These are phyloP conservation scores for Clitoria ternatea DNA, from an alignment of 306 rosid species.

Conservation along the genomic window DNA sequence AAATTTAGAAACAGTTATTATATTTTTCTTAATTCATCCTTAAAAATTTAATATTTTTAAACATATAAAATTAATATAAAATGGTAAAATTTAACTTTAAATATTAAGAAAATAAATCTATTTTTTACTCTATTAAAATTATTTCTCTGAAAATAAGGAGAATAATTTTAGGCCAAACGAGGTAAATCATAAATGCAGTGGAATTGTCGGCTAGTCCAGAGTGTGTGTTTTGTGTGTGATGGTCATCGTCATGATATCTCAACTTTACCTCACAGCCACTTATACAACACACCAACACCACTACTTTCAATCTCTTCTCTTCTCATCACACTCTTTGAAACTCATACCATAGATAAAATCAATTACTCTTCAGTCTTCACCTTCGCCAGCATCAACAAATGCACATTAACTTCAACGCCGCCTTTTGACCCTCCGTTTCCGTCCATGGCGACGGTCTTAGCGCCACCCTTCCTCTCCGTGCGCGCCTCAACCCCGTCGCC, in stretches of 20 bases:
- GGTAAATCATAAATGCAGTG: neutral
- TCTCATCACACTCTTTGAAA: no score
- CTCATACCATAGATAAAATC: no score
- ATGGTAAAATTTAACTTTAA: no score
- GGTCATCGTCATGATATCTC: neutral
- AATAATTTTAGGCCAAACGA: neutral
- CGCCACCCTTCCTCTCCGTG: conserved; percentile 27
- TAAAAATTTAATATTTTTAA: no score
- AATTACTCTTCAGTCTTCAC: neutral
- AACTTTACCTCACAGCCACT: conserved; percentile 19
- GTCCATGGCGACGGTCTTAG: conserved; percentile 40
- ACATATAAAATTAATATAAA: no score
- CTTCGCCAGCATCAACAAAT: neutral
- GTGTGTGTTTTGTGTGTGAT: neutral
- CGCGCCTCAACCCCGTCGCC: conserved; percentile 18
- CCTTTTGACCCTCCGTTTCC: neutral
- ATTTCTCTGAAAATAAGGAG: no score
- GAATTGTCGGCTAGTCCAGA: neutral
- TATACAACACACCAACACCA: neutral
- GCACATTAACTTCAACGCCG: neutral
- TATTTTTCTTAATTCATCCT: no score
- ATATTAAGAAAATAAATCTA: no score
- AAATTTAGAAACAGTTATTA: no score
- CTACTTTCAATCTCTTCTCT: neutral
- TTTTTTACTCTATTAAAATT: no score